Percentiles rank a stretch among this genome's conserved stretches.
Conservation (phyloP, 169 alveolate species). For the Miamiensis avidus region DNA sequence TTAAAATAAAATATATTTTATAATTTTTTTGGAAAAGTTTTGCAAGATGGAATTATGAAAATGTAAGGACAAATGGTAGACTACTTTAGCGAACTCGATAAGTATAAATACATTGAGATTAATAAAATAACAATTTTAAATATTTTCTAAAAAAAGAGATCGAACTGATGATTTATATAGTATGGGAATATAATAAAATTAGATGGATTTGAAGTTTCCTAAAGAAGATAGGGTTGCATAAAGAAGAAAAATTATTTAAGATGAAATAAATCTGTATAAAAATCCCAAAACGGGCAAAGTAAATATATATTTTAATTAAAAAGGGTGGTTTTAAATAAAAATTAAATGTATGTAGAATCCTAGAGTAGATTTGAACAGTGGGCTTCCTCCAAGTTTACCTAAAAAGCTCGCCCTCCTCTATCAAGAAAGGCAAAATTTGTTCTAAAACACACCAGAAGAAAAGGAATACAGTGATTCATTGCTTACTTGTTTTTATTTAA, state of each 20-base stretch:
- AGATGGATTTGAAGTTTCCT: not conserved
- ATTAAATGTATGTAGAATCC: not conserved
- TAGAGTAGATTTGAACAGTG: not conserved
- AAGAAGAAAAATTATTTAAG: not conserved
- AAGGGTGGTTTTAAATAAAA: not conserved
- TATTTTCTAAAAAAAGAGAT: no score
- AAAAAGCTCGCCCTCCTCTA: conserved; percentile 4
- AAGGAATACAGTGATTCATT: not conserved
- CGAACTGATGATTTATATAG: not conserved
- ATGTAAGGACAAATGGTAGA: conserved; percentile 25
- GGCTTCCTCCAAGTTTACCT: conserved; percentile 6
- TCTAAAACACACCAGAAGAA: not conserved
- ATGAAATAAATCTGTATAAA: not conserved
- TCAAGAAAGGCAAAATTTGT: conserved; percentile 5
- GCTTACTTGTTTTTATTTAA: not conserved
- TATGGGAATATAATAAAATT: not conserved
- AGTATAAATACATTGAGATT: not conserved
- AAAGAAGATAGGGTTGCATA: not conserved
- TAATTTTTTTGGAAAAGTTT: no score
- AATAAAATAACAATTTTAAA: no score
- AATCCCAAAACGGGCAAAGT: not conserved
- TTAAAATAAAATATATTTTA: no score
- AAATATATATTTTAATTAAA: no score
- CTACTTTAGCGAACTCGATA: conserved; percentile 9
- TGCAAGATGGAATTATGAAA: conserved; percentile 26